Evolutionary conservation across 495 filamentous ascomycete species (phyloP), one percentile per base, ranked within the genome.

Genomic region (Thermothielavioides terrestris): DNA sequence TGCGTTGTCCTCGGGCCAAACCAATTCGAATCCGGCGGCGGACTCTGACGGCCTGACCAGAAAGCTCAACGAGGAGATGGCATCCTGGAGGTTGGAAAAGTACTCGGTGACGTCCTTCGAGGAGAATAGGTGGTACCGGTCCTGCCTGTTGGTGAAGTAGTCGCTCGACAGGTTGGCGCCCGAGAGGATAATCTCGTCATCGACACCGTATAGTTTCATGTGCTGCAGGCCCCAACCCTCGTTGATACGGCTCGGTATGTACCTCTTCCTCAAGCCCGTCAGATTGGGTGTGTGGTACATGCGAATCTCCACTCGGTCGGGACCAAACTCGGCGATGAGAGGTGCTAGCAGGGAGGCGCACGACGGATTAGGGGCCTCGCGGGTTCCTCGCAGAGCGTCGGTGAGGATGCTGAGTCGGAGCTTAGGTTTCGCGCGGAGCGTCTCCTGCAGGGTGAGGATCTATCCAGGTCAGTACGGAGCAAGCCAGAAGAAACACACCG

Each of bases 261-360:
- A 63, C 56, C 79, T 80, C 72, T 97, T 97, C 39, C 82, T 78
- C 37, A 90, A 54, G 0, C 92, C 94, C 0, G 86, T 95, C 25
- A 99, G 68, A 56, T 97, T 99, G 2, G 92, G 94, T 1, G 94
- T 97, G 68, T 99, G 92, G 65, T 89, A 97, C 88, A 97, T 89
- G 42, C 89, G 84, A 53, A 99, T 80, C 54, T 97, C 88, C 36
- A 97, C 87, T n/a, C 90, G 77, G 2, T 87, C 81, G 20, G 83
- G 60, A 1, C 91, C 92, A 68, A 94, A 90, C 57, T 95, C 85
- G 15, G 73, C 67, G 10, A 95, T 72, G 23, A 99, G 71, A 4
- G 90, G 82, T 2, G 83, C 84, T 14, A 99, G 76, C 5, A 99
- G 75, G 15, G 89, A 96, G 15, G 94, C 94, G 68, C 83, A 90